Conservation (phyloP, 208 protist species). For the Acanthamoeba healyi region DNA sequence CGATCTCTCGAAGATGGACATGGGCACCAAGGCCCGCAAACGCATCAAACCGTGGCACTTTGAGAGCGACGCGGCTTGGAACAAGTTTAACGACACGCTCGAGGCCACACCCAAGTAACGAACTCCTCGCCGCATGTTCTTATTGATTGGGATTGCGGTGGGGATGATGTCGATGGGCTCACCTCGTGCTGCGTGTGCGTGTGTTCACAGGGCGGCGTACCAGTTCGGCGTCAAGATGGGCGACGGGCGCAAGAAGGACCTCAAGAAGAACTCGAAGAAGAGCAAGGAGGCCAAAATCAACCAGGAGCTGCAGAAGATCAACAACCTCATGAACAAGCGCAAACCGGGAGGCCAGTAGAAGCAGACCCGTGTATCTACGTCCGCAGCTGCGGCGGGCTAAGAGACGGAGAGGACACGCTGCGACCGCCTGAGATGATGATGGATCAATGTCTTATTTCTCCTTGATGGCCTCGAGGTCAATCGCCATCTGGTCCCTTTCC, state of each 20-base stretch:
- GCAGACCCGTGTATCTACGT: too few relatives aligned
- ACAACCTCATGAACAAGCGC: constrained; percentile 19
- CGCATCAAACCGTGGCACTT: constrained; percentile 44
- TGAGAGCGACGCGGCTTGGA: constrained; percentile 49
- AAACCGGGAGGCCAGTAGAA: not conserved
- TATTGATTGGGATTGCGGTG: too few relatives aligned
- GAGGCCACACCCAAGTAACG: constrained; percentile 49
- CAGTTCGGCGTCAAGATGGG: constrained; percentile 68
- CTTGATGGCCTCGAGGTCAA: constrained; percentile 10
- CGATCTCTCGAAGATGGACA: constrained; percentile 61
- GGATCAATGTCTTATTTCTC: too few relatives aligned
- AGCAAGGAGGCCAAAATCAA: constrained; percentile 60
- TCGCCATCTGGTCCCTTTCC: not conserved
- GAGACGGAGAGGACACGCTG: too few relatives aligned
- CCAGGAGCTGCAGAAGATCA: constrained; percentile 61
- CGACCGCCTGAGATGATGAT: too few relatives aligned
- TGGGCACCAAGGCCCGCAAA: constrained; percentile 30
- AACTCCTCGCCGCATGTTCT: not conserved
- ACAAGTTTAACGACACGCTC: constrained; percentile 34
- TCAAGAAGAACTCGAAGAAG: constrained; percentile 19
- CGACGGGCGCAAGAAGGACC: constrained; percentile 35
- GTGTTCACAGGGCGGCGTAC: constrained; percentile 58
- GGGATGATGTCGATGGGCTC: not conserved
- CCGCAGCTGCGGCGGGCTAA: too few relatives aligned
- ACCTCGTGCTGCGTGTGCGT: too few relatives aligned